Conservation (phyloP, 495 filamentous ascomycete genomes). For the Podospora conica region DNA sequence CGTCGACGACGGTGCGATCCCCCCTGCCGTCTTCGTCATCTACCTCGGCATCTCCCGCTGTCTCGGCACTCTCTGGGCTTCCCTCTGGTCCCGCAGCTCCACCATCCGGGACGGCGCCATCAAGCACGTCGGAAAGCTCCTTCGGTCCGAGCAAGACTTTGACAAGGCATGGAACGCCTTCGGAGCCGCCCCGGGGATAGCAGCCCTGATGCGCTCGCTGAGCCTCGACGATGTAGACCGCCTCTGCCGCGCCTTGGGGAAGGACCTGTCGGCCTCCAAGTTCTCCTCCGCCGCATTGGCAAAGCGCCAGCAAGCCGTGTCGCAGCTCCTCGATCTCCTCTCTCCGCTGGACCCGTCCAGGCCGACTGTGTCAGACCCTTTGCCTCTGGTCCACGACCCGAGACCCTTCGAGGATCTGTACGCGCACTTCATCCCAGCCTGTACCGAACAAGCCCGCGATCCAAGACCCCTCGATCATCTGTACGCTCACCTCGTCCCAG, state of each 20-base stretch:
- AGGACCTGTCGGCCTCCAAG: neutral
- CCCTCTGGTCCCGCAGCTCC: conserved; percentile 12
- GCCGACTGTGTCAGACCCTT: neutral
- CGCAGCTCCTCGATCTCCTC: conserved; percentile 8
- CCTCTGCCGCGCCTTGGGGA: conserved; percentile 18
- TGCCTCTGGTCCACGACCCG: conserved; percentile 5
- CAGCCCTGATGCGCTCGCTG: conserved; percentile 18
- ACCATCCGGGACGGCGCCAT: conserved; percentile 16
- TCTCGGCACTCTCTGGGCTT: conserved; percentile 4
- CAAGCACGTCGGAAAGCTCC: conserved; percentile 1
- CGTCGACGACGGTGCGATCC: conserved; percentile 12
- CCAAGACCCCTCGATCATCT: no score
- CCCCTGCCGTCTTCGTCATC: conserved; percentile 10
- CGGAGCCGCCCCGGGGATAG: conserved; percentile 15
- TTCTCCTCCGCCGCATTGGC: neutral
- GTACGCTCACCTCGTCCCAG: conserved; percentile 20
- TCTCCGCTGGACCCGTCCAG: neutral
- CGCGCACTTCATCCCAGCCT: neutral
- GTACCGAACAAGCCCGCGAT: conserved; percentile 6
- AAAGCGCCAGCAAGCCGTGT: conserved; percentile 10
- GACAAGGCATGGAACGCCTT: conserved; percentile 12
- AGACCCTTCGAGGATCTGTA: neutral
- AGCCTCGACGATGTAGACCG: conserved; percentile 18
- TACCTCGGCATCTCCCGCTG: conserved; percentile 14
- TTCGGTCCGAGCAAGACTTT: conserved; percentile 7